phyloP scores from a whole-genome alignment of 1,139 yeast species.

The Geotrichum histeridarum region DNA sequence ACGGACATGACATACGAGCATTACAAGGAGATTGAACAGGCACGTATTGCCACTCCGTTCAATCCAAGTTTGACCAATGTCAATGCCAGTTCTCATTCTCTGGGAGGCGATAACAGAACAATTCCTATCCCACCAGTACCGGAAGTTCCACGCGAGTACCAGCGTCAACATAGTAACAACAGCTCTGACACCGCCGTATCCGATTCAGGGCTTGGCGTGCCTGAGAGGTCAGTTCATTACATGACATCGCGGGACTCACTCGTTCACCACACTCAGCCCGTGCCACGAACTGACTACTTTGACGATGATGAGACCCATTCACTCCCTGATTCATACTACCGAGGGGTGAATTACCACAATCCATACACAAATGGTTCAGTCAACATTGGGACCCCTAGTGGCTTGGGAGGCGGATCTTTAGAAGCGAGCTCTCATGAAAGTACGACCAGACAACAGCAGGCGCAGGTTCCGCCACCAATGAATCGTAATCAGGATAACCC shows the following conservation, averaged over 20 bases:
- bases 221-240: neutral
- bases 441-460: too few species aligned
- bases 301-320: neutral
- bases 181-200: neutral
- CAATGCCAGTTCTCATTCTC: neutral
- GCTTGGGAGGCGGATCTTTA: too few species aligned
- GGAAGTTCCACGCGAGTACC: neutral
- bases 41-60: conserved; percentile 10
- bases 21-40: conserved; percentile 18
- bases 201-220: neutral
- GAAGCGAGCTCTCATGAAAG: too few species aligned
- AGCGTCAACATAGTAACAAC: neutral
- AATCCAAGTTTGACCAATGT: conserved; percentile 1
- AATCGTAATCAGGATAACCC: too few species aligned
- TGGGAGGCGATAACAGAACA: too few species aligned
- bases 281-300: neutral
- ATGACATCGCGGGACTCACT: conserved; percentile 4
- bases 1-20: conserved; percentile 31
- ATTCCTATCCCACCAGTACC: neutral
- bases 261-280: neutral
- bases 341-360: neutral
- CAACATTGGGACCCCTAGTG: too few species aligned
- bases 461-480: too few species aligned
- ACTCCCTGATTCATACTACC: neutral
- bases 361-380: too few species aligned